phyloP scores from a whole-genome alignment of 257 asterid species.

The Henckelia pumila region DNA sequence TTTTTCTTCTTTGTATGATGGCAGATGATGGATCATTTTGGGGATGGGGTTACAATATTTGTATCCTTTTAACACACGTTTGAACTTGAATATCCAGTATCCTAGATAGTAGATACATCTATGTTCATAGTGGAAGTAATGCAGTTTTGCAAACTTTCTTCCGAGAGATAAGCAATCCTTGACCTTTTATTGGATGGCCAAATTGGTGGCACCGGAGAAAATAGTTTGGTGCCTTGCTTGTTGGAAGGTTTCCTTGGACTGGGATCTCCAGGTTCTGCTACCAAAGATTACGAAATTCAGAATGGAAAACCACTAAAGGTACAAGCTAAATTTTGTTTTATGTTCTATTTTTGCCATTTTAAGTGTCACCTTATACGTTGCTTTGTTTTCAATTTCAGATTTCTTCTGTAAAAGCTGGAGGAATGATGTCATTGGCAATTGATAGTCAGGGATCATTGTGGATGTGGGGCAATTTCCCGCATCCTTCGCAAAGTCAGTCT shows the following conservation, averaged over 20 bases:
- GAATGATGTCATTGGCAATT: constrained; percentile 90
- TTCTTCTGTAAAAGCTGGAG: constrained; percentile 74
- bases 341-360: constrained; percentile 1
- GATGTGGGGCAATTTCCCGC: constrained; percentile 91
- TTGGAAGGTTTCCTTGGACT: constrained; percentile 64
- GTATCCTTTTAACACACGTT: constrained; percentile 59
- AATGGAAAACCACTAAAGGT: constrained; percentile 56
- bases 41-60: constrained; percentile 89
- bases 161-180: constrained; percentile 35
- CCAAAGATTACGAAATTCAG: constrained; percentile 30
- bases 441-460: constrained; percentile 70
- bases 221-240: constrained; percentile 49
- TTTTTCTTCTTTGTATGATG: constrained; percentile 26
- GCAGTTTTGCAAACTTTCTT: constrained; percentile 1
- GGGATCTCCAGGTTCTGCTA: constrained; percentile 46
- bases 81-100: neutral
- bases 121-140: neutral
- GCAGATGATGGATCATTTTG: constrained; percentile 94
- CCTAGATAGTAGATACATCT: constrained; percentile 8
- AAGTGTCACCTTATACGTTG: neutral
- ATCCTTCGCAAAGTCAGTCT: constrained; percentile 39
- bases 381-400: constrained; percentile 45
- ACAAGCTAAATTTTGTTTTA: constrained; percentile 23
- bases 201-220: constrained; percentile 63
- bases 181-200: constrained; percentile 75